Evolutionary conservation across 768 basidiomycete genomes (phyloP), one percentile per base, ranked within the genome.

Genomic region (Mycena alexandri): DNA sequence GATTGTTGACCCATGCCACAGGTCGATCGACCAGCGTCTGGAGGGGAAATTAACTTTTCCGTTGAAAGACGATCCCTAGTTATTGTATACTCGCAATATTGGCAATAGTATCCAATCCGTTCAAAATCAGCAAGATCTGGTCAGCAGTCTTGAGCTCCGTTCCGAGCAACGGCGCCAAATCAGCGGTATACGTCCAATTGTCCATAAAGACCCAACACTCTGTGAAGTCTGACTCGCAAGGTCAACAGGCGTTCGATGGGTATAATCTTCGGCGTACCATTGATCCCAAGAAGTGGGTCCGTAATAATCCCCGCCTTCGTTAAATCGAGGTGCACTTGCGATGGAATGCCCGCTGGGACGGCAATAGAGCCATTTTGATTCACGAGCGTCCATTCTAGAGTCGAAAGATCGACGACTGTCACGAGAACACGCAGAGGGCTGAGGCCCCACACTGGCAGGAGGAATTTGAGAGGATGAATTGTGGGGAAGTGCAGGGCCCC

Each of bases 141-240:
- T 72, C 69, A 34, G 70, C 42, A 29, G 44, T 55, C 1, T 74
- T 48, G n/a, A 72, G 57, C 21, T 78, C 54, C 8, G 69, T 73
- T 50, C 75, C 57, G 24, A 79, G 70, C 63, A 87, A 80, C 9
- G 87, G 85, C 1, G 82, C 72, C 42, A 88, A 62, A 71, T 86
- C 85, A 4, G 87, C 85, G 0, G 85, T 87, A 68, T 87, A 88
- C 0, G 85, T 87, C 87, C 88, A 89, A 62, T 86, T 85, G 61
- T 89, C 87, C 56, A 83, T 77, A 34, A 82, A 80, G 52, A 89
- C 51, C 51, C 34, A 17, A 10, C 3, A 79, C 71, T 87, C 80
- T 1, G 83, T 84, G 65, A 84, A 86, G 61, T 89, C 86, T 87
- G 29, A 52, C 34, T 19, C 29, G 6, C 3, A 13, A 25, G 13